Conservation (phyloP, 306 rosid species). For the Rosa rugosa region DNA sequence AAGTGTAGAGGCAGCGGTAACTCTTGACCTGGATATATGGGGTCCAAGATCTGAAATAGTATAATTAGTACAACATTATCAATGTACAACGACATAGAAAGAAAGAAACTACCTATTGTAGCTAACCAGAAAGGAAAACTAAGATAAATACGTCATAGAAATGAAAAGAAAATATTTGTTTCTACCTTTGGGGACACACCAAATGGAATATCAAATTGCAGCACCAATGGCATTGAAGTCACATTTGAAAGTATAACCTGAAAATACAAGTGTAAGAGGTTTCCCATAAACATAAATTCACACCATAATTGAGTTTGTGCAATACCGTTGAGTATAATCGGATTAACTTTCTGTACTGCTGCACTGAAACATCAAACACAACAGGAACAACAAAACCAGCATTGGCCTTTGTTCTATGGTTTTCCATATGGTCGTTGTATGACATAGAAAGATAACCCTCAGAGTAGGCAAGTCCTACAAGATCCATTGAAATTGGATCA, state of each 20-base stretch:
- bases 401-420: conserved; percentile 31
- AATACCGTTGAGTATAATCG: conserved; percentile 80
- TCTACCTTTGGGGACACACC: conserved; percentile 86
- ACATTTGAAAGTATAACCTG: conserved; percentile 89
- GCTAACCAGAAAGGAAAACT: not conserved
- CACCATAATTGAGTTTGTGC: conserved; percentile 31
- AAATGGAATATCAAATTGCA: conserved; percentile 93
- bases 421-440: conserved; percentile 33
- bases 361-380: conserved; percentile 82
- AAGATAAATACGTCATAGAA: not conserved
- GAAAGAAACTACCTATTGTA: not conserved
- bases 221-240: conserved; percentile 72
- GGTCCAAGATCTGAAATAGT: conserved; percentile 72
- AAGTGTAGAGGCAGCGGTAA: conserved; percentile 89
- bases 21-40: conserved; percentile 84
- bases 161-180: not conserved
- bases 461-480: conserved; percentile 79
- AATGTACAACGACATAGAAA: not conserved
- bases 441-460: conserved; percentile 79
- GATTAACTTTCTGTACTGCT: conserved; percentile 77
- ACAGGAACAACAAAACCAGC: conserved; percentile 79
- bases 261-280: conserved; percentile 28
- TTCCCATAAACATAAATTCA: conserved; percentile 15
- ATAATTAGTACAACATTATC: not conserved
- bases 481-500: conserved; percentile 89